Percentiles rank a stretch among this genome's conserved stretches.
These are phyloP conservation scores for Fagopyrum homotropicum DNA, from an alignment of 148 eudicot genomes.

Conservation along the genomic window DNA sequence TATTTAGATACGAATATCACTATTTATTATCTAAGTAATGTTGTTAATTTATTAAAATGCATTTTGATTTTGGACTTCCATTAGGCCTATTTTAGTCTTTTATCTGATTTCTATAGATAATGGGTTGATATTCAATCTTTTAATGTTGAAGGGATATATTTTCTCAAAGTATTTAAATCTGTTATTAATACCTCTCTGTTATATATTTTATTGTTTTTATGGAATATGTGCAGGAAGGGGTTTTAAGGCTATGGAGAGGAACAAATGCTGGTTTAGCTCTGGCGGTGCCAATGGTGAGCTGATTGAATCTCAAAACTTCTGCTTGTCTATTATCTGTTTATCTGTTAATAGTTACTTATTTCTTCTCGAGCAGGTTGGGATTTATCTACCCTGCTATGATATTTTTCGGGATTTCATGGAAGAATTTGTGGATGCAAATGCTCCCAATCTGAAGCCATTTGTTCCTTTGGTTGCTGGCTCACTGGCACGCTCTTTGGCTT, in stretches of 20 bases:
- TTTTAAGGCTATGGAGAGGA: slow-evolving; percentile 87
- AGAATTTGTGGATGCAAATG: slow-evolving; percentile 42
- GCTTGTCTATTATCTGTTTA: neutral
- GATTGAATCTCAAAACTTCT: slow-evolving; percentile 5
- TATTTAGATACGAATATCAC: too few species aligned
- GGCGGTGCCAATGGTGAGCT: slow-evolving; percentile 89
- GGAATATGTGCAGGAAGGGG: slow-evolving; percentile 64
- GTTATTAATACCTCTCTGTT: neutral
- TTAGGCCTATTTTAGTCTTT: neutral
- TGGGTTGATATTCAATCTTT: neutral
- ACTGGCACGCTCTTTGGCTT: slow-evolving; percentile 89
- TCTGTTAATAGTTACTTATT: slow-evolving; percentile 2
- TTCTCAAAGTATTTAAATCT: too few species aligned
- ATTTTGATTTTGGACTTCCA: neutral
- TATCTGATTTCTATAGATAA: neutral
- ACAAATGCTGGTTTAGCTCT: slow-evolving; percentile 92
- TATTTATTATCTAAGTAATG: neutral
- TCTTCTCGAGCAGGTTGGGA: slow-evolving; percentile 62
- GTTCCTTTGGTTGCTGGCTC: slow-evolving; percentile 86
- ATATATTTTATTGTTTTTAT: neutral
- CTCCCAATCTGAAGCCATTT: slow-evolving; percentile 63
- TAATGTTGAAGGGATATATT: neutral
- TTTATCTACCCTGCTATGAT: slow-evolving; percentile 91
- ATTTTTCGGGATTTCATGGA: slow-evolving; percentile 59
- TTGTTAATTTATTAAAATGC: neutral